Base-by-base conservation (phyloP, 768 basidiomycete species). In the Tephrocybe sp. region DNA sequence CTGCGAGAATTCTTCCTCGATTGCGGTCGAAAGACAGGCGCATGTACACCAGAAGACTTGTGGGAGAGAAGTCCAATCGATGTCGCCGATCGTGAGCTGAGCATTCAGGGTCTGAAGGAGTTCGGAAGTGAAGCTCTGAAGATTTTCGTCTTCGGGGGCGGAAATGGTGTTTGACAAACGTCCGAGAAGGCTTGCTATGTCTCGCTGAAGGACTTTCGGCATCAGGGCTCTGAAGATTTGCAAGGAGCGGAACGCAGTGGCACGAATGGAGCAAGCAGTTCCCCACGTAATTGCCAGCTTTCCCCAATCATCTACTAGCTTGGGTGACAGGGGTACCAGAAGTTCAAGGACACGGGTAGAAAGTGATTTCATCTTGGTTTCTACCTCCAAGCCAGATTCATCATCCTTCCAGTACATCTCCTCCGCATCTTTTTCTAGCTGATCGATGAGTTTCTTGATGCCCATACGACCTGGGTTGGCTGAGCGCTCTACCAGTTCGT, bases 41-140 rank as follows among this genome's bases (percentile, higher is more conserved):
- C 80, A 79, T 2, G 85, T 75, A 62, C 84, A 85, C 95, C 94
- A 97, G 66, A 90, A 96, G 44, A 95, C 72, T 55, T 90, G 89
- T 2, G 94, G 91, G 11, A 89, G 70, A 22, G 91, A 73, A 0
- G 75, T 68, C 47, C 75, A 70, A 55, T 87, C 78, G 12, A 89
- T 71, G 42, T 85, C 80, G 12, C 73, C 68, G 3, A 77, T 71
- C 14, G 73, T 71, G 16, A 81, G 79, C 52, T 88, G 72, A 14
- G 84, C 76, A 11, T 78, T 80, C 47, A 97, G 75, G 0, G 89
- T 95, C 36, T 81, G 72, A 31, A 97, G 70, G 52, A 96, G 84
- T 67, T 94, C 94, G 7, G 81, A 80, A 14, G 89, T 85, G 68
- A 96, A 95, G 11, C 79, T 73, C 60, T 91, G 89, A 41, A 94